phyloP scores from a whole-genome alignment of 139 green algal genomes.

The Choricystis sp. region DNA sequence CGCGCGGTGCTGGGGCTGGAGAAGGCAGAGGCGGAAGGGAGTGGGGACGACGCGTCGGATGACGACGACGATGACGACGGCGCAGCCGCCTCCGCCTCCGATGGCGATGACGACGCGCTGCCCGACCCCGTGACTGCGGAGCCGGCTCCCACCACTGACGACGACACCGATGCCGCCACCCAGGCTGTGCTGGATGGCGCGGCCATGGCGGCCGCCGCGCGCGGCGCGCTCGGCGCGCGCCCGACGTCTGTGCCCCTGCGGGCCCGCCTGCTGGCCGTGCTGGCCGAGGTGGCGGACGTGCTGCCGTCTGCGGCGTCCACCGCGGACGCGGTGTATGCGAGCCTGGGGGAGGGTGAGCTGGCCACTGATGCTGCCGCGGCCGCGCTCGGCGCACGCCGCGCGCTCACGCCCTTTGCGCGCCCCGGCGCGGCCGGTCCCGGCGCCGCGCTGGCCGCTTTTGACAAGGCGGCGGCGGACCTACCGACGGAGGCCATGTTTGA shows the following conservation, averaged over 20 bases:
- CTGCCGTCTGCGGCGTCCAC: background rate
- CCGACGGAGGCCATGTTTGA: no score
- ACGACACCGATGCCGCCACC: constrained; percentile 28
- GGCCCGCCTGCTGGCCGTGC: constrained; percentile 28
- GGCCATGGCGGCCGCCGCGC: constrained; percentile 37
- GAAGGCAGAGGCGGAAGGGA: background rate
- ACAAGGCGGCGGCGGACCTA: no score
- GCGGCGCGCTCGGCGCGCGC: constrained; percentile 25
- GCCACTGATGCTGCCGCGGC: no score
- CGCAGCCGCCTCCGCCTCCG: background rate
- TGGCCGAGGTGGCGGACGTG: constrained; percentile 11
- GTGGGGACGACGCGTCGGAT: background rate
- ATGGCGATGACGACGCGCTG: background rate
- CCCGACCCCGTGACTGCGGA: background rate
- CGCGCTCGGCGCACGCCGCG: no score
- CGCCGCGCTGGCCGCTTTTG: background rate
- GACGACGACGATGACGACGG: background rate
- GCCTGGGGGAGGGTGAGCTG: constrained; percentile 22
- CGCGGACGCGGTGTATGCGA: constrained; percentile 23
- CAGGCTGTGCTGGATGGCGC: constrained; percentile 40
- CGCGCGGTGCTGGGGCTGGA: constrained; percentile 54
- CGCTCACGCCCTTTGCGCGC: constrained; percentile 35
- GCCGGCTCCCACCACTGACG: constrained; percentile 1
- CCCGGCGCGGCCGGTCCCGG: constrained; percentile 11
- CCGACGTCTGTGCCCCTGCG: constrained; percentile 26